Evolutionary conservation across 345 rosid species (phyloP).

Genomic region (Arabis hirsuta): DNA sequence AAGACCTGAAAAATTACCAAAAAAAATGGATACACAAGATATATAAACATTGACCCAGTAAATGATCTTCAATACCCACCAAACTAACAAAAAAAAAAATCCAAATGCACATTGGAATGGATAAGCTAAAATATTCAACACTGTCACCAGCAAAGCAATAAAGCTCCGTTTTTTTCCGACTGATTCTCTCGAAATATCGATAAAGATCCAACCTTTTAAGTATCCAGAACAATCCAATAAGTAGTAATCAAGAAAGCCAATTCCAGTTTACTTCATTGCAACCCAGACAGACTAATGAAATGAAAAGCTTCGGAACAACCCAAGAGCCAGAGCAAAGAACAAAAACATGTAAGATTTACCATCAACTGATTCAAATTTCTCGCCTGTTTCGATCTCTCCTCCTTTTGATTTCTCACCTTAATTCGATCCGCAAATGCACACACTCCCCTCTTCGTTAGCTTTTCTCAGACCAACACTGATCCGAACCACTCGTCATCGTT

Average conservation of each 20-base stretch:
- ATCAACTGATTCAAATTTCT: neutral
- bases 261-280: neutral
- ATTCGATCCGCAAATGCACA: neutral
- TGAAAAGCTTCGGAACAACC: neutral
- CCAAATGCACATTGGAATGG: slow-evolving; percentile 1
- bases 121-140: neutral
- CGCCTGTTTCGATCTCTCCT: neutral
- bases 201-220: neutral
- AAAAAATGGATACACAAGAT: neutral
- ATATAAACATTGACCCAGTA: too few relatives aligned
- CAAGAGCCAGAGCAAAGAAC: neutral
- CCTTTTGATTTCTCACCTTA: neutral
- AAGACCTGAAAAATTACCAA: slow-evolving; percentile 40
- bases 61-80: neutral
- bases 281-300: neutral
- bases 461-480: slow-evolving; percentile 2
- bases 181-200: neutral
- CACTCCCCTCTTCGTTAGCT: neutral
- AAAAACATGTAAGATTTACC: neutral
- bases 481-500: neutral
- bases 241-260: neutral
- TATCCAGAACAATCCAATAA: neutral
- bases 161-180: neutral
- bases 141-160: neutral
- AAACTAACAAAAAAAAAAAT: neutral